Evolutionary conservation across 2,329 filamentous ascomycete species (phyloP).

Genomic region (Scedosporium aurantiacum): DNA sequence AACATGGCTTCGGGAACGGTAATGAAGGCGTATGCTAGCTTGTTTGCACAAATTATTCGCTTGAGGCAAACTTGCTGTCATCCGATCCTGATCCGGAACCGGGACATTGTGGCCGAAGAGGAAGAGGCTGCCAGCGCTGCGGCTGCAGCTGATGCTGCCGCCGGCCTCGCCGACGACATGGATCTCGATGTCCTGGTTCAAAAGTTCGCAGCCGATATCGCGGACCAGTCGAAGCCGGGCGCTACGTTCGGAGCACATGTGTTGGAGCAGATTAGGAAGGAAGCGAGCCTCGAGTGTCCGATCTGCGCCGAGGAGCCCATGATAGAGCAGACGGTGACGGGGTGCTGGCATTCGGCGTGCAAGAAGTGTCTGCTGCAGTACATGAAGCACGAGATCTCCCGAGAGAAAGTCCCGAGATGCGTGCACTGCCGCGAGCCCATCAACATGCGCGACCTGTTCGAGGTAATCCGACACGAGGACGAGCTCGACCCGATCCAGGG

Average conservation of each 20-base stretch:
- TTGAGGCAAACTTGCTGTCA: conserved; percentile 92
- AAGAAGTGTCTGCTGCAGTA: conserved; percentile 86
- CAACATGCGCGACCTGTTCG: conserved; percentile 76
- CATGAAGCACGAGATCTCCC: conserved; percentile 75
- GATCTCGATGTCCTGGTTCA: conserved; percentile 79
- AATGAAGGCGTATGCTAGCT: conserved; percentile 91
- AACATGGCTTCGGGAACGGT: conserved; percentile 88
- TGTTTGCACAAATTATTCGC: conserved; percentile 91
- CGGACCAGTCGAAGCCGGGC: conserved; percentile 49
- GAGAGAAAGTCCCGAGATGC: conserved; percentile 65
- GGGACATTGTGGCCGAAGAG: conserved; percentile 75
- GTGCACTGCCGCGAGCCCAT: conserved; percentile 84
- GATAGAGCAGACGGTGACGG: conserved; percentile 86
- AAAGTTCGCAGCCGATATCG: conserved; percentile 63
- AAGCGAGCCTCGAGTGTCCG: conserved; percentile 80
- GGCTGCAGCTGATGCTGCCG: conserved; percentile 64
- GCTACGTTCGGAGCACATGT: conserved; percentile 69
- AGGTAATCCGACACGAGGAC: conserved; percentile 73
- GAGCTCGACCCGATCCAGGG: conserved; percentile 24
- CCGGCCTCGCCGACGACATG: conserved; percentile 88
- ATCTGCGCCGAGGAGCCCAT: conserved; percentile 94
- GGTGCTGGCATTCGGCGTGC: conserved; percentile 96
- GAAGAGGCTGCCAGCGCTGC: conserved; percentile 69
- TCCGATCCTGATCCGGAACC: conserved; percentile 77
- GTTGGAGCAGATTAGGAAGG: conserved; percentile 80